Conservation (phyloP, 352 stramenopile genomes). For the Globisporangium parvum region DNA sequence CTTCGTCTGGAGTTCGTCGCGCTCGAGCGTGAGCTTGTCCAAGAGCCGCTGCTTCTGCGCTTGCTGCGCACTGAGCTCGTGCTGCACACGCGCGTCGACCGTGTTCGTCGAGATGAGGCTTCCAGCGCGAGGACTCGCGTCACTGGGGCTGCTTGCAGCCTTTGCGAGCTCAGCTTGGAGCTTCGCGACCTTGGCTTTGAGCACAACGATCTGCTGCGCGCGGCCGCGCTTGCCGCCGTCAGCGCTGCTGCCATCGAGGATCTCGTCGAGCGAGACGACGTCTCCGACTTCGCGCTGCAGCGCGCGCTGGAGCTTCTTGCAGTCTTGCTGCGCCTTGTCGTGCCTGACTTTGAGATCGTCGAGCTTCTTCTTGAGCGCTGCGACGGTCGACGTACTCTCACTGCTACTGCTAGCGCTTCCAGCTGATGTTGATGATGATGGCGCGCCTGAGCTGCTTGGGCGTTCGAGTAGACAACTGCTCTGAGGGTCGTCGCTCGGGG, state of each 20-base stretch:
- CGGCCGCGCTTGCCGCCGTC: constrained; percentile 37
- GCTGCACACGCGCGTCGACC: constrained; percentile 60
- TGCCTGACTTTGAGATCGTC: constrained; percentile 64
- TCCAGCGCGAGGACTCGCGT: neutral
- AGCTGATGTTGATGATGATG: neutral
- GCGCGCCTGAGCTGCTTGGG: constrained; percentile 2
- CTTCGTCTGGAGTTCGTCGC: constrained; percentile 49
- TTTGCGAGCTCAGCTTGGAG: constrained; percentile 36
- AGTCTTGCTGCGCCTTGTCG: constrained; percentile 40
- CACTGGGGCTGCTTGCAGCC: neutral
- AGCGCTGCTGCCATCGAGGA: constrained; percentile 25
- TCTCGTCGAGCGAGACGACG: constrained; percentile 42
- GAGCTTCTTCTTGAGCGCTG: constrained; percentile 34
- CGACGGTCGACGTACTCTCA: neutral
- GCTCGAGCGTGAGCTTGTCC: constrained; percentile 53
- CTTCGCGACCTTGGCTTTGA: constrained; percentile 79
- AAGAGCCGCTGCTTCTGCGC: constrained; percentile 51
- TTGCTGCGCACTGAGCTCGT: constrained; percentile 50
- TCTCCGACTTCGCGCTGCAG: constrained; percentile 62
- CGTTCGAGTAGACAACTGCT: neutral
- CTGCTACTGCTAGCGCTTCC: neutral
- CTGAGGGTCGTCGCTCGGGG: neutral
- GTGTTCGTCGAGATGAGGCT: constrained; percentile 11
- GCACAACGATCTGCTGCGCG: constrained; percentile 82
- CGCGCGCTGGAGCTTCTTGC: constrained; percentile 70